Evolutionary conservation across 768 basidiomycete genomes (phyloP).

Genomic region (Trametes villosa): DNA sequence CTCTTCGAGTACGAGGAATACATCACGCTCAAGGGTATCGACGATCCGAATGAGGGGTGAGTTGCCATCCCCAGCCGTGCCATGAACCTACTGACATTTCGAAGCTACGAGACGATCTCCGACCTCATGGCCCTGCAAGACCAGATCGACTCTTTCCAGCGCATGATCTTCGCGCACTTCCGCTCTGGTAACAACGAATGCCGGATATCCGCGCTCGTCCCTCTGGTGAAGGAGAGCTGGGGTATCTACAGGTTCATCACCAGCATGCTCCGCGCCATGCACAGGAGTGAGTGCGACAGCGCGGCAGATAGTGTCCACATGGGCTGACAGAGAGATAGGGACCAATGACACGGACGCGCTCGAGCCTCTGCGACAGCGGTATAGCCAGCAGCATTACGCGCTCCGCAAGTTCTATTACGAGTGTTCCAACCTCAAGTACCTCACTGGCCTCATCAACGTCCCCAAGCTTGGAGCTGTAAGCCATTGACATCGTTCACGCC

Average conservation of each 20-base stretch:
- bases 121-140: constrained; percentile 98
- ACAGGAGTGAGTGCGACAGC: constrained; percentile 65
- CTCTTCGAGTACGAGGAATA: constrained; percentile 99
- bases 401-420: constrained; percentile 99
- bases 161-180: constrained; percentile 96
- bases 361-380: constrained; percentile 87
- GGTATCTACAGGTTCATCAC: constrained; percentile 99
- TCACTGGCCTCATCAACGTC: constrained; percentile 97
- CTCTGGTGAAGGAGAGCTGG: constrained; percentile 98
- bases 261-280: constrained; percentile 97
- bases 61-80: constrained; percentile 28
- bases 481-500: neutral
- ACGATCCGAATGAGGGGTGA: constrained; percentile 99
- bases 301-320: neutral
- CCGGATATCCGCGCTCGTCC: constrained; percentile 93
- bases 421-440: constrained; percentile 97
- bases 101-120: constrained; percentile 94
- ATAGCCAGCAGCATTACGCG: constrained; percentile 88
- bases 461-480: constrained; percentile 91
- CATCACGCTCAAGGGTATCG: constrained; percentile 93
- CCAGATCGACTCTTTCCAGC: constrained; percentile 98
- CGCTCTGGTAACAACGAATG: constrained; percentile 94
- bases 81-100: constrained; percentile 1
- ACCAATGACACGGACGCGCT: constrained; percentile 89
- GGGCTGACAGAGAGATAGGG: constrained; percentile 50